Evolutionary conservation across 108 stramenopile genomes (phyloP).

Genomic region (Schizochytrium sp.): DNA sequence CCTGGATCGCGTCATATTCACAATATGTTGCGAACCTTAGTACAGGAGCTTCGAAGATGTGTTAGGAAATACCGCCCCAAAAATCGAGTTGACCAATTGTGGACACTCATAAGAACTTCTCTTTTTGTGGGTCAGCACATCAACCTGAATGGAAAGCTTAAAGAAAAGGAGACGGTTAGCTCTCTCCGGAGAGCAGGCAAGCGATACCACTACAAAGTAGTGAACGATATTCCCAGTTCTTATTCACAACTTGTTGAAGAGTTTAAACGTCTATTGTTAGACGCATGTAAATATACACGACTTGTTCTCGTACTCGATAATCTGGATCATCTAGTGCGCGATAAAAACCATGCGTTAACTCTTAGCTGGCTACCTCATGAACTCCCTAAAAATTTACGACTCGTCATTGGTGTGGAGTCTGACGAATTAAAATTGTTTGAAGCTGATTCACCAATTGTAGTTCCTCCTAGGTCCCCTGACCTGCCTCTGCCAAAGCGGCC

Average conservation of each 20-base stretch:
- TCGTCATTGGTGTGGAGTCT: slow-evolving; percentile 52
- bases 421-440: not conserved
- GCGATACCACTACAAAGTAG: slow-evolving; percentile 48
- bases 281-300: slow-evolving; percentile 12
- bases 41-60: slow-evolving; percentile 34
- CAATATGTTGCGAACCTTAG: slow-evolving; percentile 14
- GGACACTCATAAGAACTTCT: slow-evolving; percentile 34
- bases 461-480: not conserved
- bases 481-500: not conserved
- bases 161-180: not conserved
- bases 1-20: slow-evolving; percentile 44
- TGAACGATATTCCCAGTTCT: slow-evolving; percentile 20
- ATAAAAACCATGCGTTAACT: slow-evolving; percentile 58
- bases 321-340: slow-evolving; percentile 49
- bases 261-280: not conserved
- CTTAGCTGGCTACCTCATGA: slow-evolving; percentile 22
- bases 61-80: slow-evolving; percentile 33
- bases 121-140: not conserved
- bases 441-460: not conserved
- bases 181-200: slow-evolving; percentile 25
- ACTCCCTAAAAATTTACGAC: slow-evolving; percentile 5
- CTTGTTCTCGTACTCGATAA: slow-evolving; percentile 51
- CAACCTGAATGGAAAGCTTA: not conserved
- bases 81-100: slow-evolving; percentile 57
- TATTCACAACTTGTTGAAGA: slow-evolving; percentile 49